phyloP scores from a whole-genome alignment of 768 basidiomycete species.

The Tulasnella sp. region DNA sequence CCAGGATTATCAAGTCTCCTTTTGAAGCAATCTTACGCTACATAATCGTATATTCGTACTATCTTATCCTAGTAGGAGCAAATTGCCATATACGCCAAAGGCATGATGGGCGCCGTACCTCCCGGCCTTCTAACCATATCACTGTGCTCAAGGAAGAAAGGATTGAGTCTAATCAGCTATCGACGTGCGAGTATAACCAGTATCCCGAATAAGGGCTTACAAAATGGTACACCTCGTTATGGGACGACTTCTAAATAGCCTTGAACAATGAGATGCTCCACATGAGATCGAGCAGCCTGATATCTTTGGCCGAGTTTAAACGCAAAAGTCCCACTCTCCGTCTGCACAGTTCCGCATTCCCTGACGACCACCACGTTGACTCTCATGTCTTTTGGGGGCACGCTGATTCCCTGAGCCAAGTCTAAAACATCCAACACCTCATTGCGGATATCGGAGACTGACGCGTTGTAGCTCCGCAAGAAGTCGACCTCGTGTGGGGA shows the following conservation, averaged over 20 bases:
- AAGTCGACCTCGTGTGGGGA: constrained; percentile 85
- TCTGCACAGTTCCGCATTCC: constrained; percentile 91
- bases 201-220: too few relatives aligned
- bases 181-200: too few relatives aligned
- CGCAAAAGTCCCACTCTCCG: constrained; percentile 87
- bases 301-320: constrained; percentile 89
- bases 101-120: too few relatives aligned
- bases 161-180: too few relatives aligned
- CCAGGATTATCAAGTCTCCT: too few relatives aligned
- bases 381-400: constrained; percentile 87
- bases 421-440: constrained; percentile 82
- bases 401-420: constrained; percentile 77
- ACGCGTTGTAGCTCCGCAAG: constrained; percentile 75
- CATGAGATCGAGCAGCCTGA: constrained; percentile 82
- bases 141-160: too few relatives aligned
- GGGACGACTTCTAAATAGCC: constrained; percentile 86
- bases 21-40: too few relatives aligned
- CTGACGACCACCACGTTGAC: constrained; percentile 83
- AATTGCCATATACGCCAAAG: too few relatives aligned
- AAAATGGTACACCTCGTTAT: background rate
- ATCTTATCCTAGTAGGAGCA: too few relatives aligned
- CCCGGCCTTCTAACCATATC: too few relatives aligned
- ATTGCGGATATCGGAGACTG: constrained; percentile 80
- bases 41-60: too few relatives aligned
- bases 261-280: constrained; percentile 93